Evolutionary conservation across 179 eudicot genomes (phyloP), one percentile per base, ranked within the genome.

Genomic region (Beta corolliflora): DNA sequence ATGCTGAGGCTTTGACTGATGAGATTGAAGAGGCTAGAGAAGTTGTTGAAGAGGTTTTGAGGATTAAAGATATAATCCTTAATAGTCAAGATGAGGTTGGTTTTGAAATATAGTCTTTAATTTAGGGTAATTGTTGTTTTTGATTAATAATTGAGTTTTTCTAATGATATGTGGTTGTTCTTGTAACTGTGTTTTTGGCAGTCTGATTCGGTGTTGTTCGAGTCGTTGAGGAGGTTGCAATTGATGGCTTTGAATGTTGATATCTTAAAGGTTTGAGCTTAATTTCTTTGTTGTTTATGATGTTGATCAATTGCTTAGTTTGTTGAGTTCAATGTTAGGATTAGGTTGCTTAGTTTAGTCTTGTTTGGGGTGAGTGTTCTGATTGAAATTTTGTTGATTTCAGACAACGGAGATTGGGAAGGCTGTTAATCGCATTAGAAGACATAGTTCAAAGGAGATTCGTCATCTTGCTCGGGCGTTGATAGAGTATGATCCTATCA

Each of bases 1-100:
- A 91, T 52, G 98, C 92, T 41, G 98, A 96, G 89, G 97, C 97
- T 80, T 86, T 96, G 85, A 94, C 89, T 60, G 91, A 96, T 88
- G 92, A 89, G 85, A 90, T 96, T 86, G 97, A 94, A 61, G 90
- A 92, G 60, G 89, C 90, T 75, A 86, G 83, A 13, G 91, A 85
- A 82, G 73, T 90, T 80, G 73, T 84, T 88, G 91, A 82, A 13
- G 98, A 96, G 87, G 93, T 91, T 31, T 73, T 92, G 82, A 94
- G 98, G 92, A 92, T 96, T 84, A 96, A 96, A 53, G 89, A 90
- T 61, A 77, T 93, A 60, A 83, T 96, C 76, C 88, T 83, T 9
- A 90, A 91, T 79, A 60, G 81, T 82, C 85, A 89, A 83, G 93
- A 93, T 80, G 93, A 92, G 98, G 99, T 96, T 44, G 61, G 59